A percentile compares a stretch with the other conserved stretches of the same genome.
Conservation (phyloP, 2,329 filamentous ascomycete genomes). For the Fusarium denticulatum region DNA sequence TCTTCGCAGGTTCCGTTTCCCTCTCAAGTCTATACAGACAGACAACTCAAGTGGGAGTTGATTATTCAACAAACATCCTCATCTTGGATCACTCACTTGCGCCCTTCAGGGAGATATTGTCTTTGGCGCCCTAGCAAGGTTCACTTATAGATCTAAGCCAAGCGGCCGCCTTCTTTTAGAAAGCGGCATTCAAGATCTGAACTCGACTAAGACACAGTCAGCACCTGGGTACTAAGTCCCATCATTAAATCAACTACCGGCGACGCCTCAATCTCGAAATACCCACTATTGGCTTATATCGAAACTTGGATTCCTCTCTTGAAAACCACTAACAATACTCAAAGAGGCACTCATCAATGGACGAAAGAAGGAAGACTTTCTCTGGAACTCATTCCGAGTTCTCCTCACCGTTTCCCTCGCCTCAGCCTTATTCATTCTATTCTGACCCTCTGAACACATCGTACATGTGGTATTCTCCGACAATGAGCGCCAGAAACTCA, state of each 20-base stretch:
- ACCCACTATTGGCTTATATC: neutral
- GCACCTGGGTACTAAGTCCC: conserved; percentile 3
- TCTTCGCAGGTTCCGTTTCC: neutral
- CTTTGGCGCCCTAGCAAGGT: neutral
- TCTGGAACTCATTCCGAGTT: conserved; percentile 13
- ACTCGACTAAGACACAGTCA: conserved; percentile 22
- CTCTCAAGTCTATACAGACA: neutral
- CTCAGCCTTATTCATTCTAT: conserved; percentile 34
- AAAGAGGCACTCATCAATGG: conserved; percentile 21
- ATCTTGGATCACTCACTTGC: neutral
- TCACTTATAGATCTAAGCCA: neutral
- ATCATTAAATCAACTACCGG: conserved; percentile 11
- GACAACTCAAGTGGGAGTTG: neutral
- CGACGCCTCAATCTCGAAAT: neutral
- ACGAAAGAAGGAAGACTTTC: conserved; percentile 14
- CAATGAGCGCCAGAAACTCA: conserved; percentile 19
- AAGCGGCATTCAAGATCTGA: neutral
- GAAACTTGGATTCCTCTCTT: neutral
- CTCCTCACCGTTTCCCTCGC: conserved; percentile 22
- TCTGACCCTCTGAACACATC: conserved; percentile 9
- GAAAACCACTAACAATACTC: neutral
- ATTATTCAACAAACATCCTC: neutral
- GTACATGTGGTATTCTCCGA: conserved; percentile 31
- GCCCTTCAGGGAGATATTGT: neutral
- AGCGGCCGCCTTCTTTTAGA: neutral